Evolutionary conservation across 1,284 basidiomycete genomes (phyloP).

Genomic region (Trametes versicolor): DNA sequence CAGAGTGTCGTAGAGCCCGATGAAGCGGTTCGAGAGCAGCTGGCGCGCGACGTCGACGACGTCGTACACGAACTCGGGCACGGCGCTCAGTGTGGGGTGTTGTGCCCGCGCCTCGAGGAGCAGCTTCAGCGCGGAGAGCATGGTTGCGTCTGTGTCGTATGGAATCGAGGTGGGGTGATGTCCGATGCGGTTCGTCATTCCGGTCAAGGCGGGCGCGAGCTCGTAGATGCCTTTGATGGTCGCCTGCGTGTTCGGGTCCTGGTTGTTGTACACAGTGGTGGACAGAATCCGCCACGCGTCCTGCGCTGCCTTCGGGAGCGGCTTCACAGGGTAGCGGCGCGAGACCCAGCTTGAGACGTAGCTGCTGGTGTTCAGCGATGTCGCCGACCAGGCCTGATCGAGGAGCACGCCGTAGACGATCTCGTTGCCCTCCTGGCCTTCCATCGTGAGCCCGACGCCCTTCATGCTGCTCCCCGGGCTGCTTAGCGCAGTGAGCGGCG

Average conservation of each 20-base stretch:
- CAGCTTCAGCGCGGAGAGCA: slow-evolving; percentile 49
- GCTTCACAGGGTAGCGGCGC: slow-evolving; percentile 47
- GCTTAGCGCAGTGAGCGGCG: slow-evolving; percentile 46
- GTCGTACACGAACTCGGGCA: slow-evolving; percentile 53
- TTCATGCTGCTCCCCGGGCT: slow-evolving; percentile 47
- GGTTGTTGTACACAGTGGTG: slow-evolving; percentile 52
- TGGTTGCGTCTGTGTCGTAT: slow-evolving; percentile 50
- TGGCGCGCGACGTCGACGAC: slow-evolving; percentile 55
- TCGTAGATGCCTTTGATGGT: slow-evolving; percentile 54
- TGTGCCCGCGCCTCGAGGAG: slow-evolving; percentile 44
- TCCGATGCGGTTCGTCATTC: slow-evolving; percentile 47
- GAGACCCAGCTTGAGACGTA: slow-evolving; percentile 49
- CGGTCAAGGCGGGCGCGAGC: slow-evolving; percentile 45
- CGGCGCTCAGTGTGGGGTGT: slow-evolving; percentile 34
- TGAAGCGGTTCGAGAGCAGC: slow-evolving; percentile 52
- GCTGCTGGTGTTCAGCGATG: slow-evolving; percentile 42
- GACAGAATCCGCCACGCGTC: slow-evolving; percentile 51
- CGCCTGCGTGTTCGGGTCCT: slow-evolving; percentile 47
- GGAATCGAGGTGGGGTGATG: slow-evolving; percentile 49
- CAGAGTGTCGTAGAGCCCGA: slow-evolving; percentile 47
- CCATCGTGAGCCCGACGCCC: slow-evolving; percentile 53
- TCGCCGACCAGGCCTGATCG: slow-evolving; percentile 53
- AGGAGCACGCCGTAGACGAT: slow-evolving; percentile 54
- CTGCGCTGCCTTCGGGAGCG: slow-evolving; percentile 41
- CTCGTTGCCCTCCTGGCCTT: slow-evolving; percentile 57